phyloP scores from a whole-genome alignment of 495 filamentous ascomycete genomes.

The Penicillium simplicissimum region DNA sequence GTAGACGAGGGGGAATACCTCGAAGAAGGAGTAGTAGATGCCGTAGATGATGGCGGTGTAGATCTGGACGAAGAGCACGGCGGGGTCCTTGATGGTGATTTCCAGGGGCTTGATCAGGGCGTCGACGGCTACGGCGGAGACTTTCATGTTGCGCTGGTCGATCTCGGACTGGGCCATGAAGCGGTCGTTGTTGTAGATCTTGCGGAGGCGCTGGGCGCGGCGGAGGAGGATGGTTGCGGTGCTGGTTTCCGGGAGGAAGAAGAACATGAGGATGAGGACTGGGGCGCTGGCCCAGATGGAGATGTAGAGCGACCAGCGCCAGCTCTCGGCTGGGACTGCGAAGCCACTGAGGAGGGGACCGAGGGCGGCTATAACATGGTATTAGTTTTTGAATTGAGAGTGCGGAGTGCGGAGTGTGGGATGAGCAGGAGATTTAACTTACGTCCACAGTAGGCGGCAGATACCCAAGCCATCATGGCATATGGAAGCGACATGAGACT shows the following conservation, averaged over 20 bases:
- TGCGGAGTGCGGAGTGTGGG: too few species aligned
- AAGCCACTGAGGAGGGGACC: conserved; percentile 66
- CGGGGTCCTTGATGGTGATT: conserved; percentile 63
- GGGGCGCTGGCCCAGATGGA: conserved; percentile 43
- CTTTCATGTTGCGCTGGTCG: conserved; percentile 49
- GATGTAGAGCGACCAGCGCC: conserved; percentile 58
- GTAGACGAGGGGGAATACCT: conserved; percentile 74
- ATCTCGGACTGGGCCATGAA: conserved; percentile 53
- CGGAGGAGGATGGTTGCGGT: conserved; percentile 58
- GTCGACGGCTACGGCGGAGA: conserved; percentile 51
- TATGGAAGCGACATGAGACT: conserved; percentile 55
- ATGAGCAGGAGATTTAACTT: conserved; percentile 13
- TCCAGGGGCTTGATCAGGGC: conserved; percentile 63
- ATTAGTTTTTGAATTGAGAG: conserved; percentile 37
- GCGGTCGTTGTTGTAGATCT: conserved; percentile 40
- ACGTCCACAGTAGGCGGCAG: conserved; percentile 51
- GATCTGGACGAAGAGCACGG: conserved; percentile 60
- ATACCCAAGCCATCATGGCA: conserved; percentile 55
- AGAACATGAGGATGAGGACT: conserved; percentile 53
- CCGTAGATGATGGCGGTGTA: conserved; percentile 66
- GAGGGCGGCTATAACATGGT: conserved; percentile 47
- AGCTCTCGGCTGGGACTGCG: conserved; percentile 54
- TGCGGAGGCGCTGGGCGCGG: conserved; percentile 55
- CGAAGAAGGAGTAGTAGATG: conserved; percentile 73
- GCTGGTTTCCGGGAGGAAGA: conserved; percentile 59